Conservation (phyloP, 331 rosid species). For the Malus hybrid region DNA sequence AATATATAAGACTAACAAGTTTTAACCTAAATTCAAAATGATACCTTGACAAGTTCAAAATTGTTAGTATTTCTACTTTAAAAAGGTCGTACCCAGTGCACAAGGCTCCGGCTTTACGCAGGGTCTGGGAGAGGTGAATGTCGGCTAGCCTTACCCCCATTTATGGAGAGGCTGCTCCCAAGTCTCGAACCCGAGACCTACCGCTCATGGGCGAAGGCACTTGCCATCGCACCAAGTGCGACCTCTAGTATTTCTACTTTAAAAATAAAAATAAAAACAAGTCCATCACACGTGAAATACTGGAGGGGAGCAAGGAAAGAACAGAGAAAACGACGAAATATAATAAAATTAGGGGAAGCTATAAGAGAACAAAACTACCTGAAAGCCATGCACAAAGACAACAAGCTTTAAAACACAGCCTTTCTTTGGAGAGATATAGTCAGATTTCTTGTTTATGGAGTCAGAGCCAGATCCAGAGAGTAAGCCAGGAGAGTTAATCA, state of each 20-base stretch:
- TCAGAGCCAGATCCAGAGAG: conserved; percentile 29
- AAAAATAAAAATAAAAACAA: background rate
- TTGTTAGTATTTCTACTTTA: background rate
- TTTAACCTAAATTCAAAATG: background rate
- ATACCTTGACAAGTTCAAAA: background rate
- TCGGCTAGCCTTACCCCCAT: too few relatives aligned
- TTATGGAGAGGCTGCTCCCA: too few relatives aligned
- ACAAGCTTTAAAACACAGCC: conserved; percentile 67
- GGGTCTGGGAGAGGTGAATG: too few relatives aligned
- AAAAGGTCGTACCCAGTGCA: too few relatives aligned
- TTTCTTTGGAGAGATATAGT: conserved; percentile 26
- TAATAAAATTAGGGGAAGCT: conserved; percentile 10
- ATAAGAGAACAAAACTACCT: conserved; percentile 57
- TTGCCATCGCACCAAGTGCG: too few relatives aligned
- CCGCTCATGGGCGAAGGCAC: too few relatives aligned
- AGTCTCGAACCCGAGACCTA: too few relatives aligned
- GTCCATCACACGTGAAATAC: background rate
- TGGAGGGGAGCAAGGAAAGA: background rate
- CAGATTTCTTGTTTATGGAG: conserved; percentile 27
- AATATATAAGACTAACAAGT: background rate
- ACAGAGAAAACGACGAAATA: background rate
- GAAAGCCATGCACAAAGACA: conserved; percentile 96
- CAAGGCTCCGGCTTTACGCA: too few relatives aligned
- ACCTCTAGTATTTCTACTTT: background rate
- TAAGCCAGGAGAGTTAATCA: conserved; percentile 28